Percentiles rank a stretch among this genome's conserved stretches.
phyloP scores from a whole-genome alignment of 192 early-diverging fungal genomes.

The Mortierella claussenii region DNA sequence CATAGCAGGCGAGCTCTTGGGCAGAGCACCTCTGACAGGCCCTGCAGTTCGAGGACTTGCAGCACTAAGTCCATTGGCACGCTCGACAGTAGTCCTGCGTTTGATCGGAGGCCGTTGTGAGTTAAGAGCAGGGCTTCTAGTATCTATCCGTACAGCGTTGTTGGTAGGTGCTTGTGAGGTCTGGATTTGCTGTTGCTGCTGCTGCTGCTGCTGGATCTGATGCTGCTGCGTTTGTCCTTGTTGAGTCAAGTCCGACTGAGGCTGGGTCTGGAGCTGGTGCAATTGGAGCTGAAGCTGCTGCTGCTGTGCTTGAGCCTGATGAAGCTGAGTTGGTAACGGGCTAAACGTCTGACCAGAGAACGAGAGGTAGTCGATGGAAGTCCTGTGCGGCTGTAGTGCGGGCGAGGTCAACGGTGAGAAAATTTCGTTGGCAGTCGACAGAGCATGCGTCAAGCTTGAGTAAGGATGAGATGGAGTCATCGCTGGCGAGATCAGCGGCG shows the following conservation, averaged over 20 bases:
- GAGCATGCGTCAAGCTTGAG: constrained; percentile 46
- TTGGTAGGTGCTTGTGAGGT: constrained; percentile 12
- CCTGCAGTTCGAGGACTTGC: constrained; percentile 24
- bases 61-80: constrained; percentile 18
- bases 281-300: constrained; percentile 41
- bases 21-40: constrained; percentile 27
- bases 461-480: constrained; percentile 73
- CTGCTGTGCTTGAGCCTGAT: constrained; percentile 24
- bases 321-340: constrained; percentile 37
- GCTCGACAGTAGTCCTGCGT: constrained; percentile 32
- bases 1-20: constrained; percentile 44
- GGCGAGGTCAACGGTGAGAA: constrained; percentile 77
- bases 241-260: constrained; percentile 19
- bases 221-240: constrained; percentile 14
- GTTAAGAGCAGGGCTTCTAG: constrained; percentile 37
- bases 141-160: constrained; percentile 13
- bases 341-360: constrained; percentile 42
- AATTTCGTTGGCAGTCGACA: constrained; percentile 54
- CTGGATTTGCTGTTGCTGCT: constrained; percentile 26
- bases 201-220: constrained; percentile 19
- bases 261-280: constrained; percentile 37
- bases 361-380: constrained; percentile 34
- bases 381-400: constrained; percentile 60
- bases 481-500: constrained; percentile 76
- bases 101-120: constrained; percentile 35